Conservation (phyloP, 108 stramenopile species). For the Fragilaria radians region DNA sequence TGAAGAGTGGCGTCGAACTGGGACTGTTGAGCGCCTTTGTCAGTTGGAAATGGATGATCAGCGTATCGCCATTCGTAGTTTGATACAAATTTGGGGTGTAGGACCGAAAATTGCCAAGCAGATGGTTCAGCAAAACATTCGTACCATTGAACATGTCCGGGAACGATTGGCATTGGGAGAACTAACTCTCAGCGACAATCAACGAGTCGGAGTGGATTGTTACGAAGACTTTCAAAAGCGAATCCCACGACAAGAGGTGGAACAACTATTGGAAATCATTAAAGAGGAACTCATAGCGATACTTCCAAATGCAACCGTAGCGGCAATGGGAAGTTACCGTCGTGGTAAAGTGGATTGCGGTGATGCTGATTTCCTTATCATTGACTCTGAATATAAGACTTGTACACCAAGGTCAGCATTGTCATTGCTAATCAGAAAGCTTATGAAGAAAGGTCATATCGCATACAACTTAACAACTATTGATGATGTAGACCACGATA, state of each 20-base stretch:
- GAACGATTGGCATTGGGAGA: slow-evolving; percentile 6
- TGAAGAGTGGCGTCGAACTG: slow-evolving; percentile 18
- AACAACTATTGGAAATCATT: slow-evolving; percentile 27
- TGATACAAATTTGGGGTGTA: slow-evolving; percentile 57
- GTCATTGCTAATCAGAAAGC: slow-evolving; percentile 29
- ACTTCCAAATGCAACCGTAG: slow-evolving; percentile 27
- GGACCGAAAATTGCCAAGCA: slow-evolving; percentile 28
- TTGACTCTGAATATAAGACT: slow-evolving; percentile 13
- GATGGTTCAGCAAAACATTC: slow-evolving; percentile 16
- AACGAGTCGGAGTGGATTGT: slow-evolving; percentile 43
- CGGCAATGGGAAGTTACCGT: slow-evolving; percentile 48
- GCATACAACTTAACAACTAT: slow-evolving; percentile 35
- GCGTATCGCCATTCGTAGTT: slow-evolving; percentile 29
- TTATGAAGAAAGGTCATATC: slow-evolving; percentile 33
- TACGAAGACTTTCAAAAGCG: slow-evolving; percentile 49
- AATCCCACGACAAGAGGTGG: slow-evolving; percentile 42
- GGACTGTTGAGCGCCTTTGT: slow-evolving; percentile 6
- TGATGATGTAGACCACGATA: slow-evolving; percentile 21
- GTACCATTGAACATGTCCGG: slow-evolving; percentile 28
- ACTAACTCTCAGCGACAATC: slow-evolving; percentile 23
- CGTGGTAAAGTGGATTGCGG: slow-evolving; percentile 34
- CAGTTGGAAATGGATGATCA: slow-evolving; percentile 19
- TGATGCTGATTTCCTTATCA: slow-evolving; percentile 48
- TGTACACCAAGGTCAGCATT: slow-evolving; percentile 27
- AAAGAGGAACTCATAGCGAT: slow-evolving; percentile 2